Conservation (phyloP, 768 basidiomycete species). For the Leccinum incarnatum region DNA sequence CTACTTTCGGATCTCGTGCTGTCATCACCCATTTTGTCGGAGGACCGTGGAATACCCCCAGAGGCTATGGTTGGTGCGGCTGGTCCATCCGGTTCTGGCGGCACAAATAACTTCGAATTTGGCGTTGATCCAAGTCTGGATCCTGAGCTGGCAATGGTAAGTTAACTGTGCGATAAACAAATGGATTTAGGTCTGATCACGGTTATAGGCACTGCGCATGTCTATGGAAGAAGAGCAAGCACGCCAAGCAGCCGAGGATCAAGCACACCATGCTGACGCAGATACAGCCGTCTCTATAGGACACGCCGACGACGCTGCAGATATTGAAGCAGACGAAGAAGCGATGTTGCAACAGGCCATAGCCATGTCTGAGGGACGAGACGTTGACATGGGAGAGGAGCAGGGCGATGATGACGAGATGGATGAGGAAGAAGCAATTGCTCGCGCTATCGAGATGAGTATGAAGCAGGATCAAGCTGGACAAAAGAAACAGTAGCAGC, state of each 20-base stretch:
- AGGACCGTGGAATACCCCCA: constrained; percentile 72
- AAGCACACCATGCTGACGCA: constrained; percentile 28
- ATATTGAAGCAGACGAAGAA: constrained; percentile 74
- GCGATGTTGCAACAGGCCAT: constrained; percentile 73
- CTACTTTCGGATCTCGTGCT: constrained; percentile 83
- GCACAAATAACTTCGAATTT: constrained; percentile 70
- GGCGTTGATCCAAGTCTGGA: constrained; percentile 94
- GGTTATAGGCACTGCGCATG: constrained; percentile 84
- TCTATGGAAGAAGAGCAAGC: constrained; percentile 95
- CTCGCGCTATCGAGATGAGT: constrained; percentile 90
- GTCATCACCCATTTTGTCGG: constrained; percentile 78
- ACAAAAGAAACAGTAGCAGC: constrained; percentile 34
- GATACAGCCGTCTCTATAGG: constrained; percentile 23
- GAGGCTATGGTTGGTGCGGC: constrained; percentile 52
- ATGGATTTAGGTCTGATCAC: not conserved
- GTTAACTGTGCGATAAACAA: constrained; percentile 16
- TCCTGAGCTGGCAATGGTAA: constrained; percentile 94
- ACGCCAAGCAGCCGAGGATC: constrained; percentile 55
- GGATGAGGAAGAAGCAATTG: constrained; percentile 87
- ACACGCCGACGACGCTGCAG: constrained; percentile 33
- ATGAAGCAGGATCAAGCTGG: constrained; percentile 62
- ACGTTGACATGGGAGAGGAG: constrained; percentile 46
- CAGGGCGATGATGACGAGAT: constrained; percentile 66
- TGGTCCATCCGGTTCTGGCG: constrained; percentile 46
- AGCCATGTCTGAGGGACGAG: constrained; percentile 63